phyloP scores from a whole-genome alignment of 805 yeast species.

The Ogataea methylovora region DNA sequence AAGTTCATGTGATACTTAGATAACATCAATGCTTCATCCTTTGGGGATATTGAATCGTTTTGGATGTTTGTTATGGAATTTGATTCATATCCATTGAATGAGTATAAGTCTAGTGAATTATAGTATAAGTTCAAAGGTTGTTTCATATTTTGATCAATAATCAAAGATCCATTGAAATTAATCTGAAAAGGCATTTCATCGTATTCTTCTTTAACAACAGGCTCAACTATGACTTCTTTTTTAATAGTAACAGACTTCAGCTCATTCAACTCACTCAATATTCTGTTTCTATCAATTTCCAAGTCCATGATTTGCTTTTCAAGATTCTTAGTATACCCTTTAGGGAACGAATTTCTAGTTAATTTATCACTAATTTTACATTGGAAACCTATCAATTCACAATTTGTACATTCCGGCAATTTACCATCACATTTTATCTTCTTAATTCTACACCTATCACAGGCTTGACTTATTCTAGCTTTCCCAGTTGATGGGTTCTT shows the following conservation, averaged over 20 bases:
- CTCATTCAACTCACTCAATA: conserved; percentile 27
- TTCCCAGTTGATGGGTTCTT: conserved; percentile 29
- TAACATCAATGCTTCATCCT: conserved; percentile 13
- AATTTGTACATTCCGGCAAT: conserved; percentile 60
- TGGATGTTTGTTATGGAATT: conserved; percentile 2
- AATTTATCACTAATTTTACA: conserved; percentile 70
- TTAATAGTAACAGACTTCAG: conserved; percentile 13
- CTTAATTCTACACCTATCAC: conserved; percentile 73
- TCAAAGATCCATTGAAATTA: conserved; percentile 13
- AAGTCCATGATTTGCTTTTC: conserved; percentile 55
- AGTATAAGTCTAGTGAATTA: conserved; percentile 15
- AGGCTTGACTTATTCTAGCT: conserved; percentile 65
- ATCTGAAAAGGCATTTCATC: conserved; percentile 8
- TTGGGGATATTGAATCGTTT: neutral
- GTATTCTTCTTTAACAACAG: conserved; percentile 8
- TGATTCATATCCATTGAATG: conserved; percentile 23
- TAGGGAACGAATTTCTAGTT: conserved; percentile 71
- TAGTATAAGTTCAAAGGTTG: conserved; percentile 17
- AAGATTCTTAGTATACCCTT: conserved; percentile 71
- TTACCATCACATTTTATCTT: conserved; percentile 73
- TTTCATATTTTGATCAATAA: conserved; percentile 21
- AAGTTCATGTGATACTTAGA: conserved; percentile 28
- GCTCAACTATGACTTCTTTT: neutral
- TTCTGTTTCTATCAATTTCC: conserved; percentile 45
- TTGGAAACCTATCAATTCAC: conserved; percentile 54